Evolutionary conservation across 1,139 yeast genomes (phyloP).

Genomic region (Suhomyces bolitotheri): DNA sequence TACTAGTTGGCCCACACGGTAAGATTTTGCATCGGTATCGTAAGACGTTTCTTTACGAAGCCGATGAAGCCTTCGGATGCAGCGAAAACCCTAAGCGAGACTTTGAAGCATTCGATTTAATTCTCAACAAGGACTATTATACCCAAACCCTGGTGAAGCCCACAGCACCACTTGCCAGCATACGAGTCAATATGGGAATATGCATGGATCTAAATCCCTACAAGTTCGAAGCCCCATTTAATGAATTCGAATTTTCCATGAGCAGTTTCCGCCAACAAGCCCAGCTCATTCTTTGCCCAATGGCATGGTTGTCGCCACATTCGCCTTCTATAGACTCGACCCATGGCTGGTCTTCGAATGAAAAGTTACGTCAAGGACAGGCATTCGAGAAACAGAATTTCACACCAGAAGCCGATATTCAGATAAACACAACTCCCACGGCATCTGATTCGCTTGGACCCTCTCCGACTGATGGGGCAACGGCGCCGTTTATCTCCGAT

Average conservation of each 20-base stretch:
- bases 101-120: conserved; percentile 46
- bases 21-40: conserved; percentile 64
- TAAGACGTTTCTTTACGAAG: conserved; percentile 73
- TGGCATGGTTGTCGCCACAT: conserved; percentile 78
- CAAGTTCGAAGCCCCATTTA: conserved; percentile 77
- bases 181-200: conserved; percentile 69
- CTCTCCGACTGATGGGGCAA: conserved; percentile 1
- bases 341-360: conserved; percentile 8
- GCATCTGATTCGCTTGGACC: background rate
- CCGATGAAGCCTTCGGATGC: conserved; percentile 85
- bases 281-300: conserved; percentile 69
- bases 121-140: conserved; percentile 33
- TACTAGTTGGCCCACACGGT: conserved; percentile 63
- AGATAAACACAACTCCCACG: conserved; percentile 1
- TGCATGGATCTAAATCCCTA: conserved; percentile 95
- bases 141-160: background rate
- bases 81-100: conserved; percentile 59
- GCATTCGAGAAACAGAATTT: no score
- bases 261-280: conserved; percentile 51
- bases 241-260: conserved; percentile 67
- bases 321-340: conserved; percentile 42
- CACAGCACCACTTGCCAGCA: conserved; percentile 9
- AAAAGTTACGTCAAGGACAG: conserved; percentile 13
- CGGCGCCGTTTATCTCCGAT: conserved; percentile 17
- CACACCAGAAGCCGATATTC: background rate